Percentiles rank a stretch among this genome's conserved stretches.
Conservation (phyloP, 441 rosid species). For the Syzygium syzygioides region DNA sequence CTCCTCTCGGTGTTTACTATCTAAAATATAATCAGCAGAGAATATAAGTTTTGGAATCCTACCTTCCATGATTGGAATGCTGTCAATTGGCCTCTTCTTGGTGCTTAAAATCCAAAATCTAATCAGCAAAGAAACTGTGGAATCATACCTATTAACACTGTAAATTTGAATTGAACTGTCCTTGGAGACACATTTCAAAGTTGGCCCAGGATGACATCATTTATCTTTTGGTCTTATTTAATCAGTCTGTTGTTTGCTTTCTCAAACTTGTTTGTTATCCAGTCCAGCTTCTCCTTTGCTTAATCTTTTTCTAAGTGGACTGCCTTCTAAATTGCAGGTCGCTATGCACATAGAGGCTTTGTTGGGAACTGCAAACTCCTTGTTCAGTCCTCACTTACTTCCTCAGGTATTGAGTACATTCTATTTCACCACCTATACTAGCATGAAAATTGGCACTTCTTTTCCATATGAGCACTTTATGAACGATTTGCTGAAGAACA, state of each 20-base stretch:
- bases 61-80: not conserved
- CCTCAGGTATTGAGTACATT: conserved; percentile 34
- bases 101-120: not conserved
- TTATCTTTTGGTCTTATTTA: not conserved
- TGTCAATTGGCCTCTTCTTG: not conserved
- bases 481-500: not conserved
- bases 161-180: not conserved
- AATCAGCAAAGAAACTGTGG: not conserved
- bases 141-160: not conserved
- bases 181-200: not conserved
- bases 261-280: not conserved
- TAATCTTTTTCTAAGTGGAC: not conserved
- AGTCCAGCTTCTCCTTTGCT: not conserved
- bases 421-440: not conserved
- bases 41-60: not conserved
- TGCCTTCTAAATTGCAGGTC: conserved; percentile 32
- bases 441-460: not conserved
- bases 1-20: not conserved
- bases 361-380: conserved; percentile 43
- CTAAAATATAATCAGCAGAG: not conserved
- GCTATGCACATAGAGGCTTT: conserved; percentile 58
- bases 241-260: not conserved
- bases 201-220: not conserved
- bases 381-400: conserved; percentile 49
- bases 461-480: not conserved